Percentiles rank a stretch among this genome's conserved stretches.
Conservation (phyloP, 1,284 basidiomycete species). For the Neolentinus lepideus region DNA sequence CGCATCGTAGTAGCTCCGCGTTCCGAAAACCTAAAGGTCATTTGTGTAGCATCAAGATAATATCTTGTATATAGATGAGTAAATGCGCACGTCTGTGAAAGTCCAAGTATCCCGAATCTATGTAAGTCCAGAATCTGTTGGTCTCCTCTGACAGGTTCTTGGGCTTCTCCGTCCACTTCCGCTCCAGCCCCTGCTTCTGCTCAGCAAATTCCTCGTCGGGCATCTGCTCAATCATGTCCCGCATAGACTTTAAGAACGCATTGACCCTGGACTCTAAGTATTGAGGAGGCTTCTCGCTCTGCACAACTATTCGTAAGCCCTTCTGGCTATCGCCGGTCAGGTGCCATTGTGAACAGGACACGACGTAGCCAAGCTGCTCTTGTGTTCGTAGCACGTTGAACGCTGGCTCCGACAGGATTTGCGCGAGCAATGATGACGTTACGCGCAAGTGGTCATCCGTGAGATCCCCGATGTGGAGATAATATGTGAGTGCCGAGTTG, state of each 20-base stretch:
- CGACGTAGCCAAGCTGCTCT: constrained; percentile 95
- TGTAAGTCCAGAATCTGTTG: constrained; percentile 61
- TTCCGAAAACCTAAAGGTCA: constrained; percentile 52
- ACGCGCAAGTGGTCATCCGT: constrained; percentile 52
- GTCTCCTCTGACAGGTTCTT: constrained; percentile 69
- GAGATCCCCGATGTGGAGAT: constrained; percentile 64
- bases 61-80: constrained; percentile 19
- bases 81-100: constrained; percentile 55
- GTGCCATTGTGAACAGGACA: constrained; percentile 50
- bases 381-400: constrained; percentile 94
- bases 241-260: constrained; percentile 75
- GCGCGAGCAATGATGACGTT: constrained; percentile 54
- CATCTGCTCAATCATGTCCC: constrained; percentile 33
- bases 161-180: constrained; percentile 65
- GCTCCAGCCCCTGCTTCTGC: constrained; percentile 47
- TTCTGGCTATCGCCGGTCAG: constrained; percentile 58
- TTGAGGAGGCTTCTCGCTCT: constrained; percentile 81
- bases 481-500: constrained; percentile 83
- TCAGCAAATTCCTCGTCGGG: constrained; percentile 47
- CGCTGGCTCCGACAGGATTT: constrained; percentile 84
- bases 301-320: constrained; percentile 85
- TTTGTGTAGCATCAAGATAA: constrained; percentile 4
- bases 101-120: constrained; percentile 73
- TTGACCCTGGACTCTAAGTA: constrained; percentile 90
- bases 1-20: constrained; percentile 49